Base-by-base conservation (phyloP, 345 rosid genomes). In the Balakata baccata region DNA sequence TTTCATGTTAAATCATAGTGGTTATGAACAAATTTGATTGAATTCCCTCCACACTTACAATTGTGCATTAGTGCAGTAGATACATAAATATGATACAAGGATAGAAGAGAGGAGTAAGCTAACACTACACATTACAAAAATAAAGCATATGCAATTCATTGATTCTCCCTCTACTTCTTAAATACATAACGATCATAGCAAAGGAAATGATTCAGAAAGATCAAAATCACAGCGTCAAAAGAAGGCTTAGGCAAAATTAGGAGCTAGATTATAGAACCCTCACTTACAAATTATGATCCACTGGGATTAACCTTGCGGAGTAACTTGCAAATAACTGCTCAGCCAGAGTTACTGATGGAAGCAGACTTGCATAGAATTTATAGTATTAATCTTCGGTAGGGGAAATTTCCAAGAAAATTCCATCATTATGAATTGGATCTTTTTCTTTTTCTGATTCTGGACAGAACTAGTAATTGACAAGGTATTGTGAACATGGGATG, bases 401-500 rank as follows among this genome's bases (percentile, higher is more conserved):
- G 23, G 67, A 66, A 77, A 72, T 60, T 78, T 72, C 77, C 59
- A 11, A 29, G 73, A 7, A 77, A 51, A 17, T 67, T 72, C 80
- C 61, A 34, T 38, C 22, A 20, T 51, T 47, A 61, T 61, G n/a
- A 41, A 41, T 23, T 25, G 66, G 43, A 4, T 57, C 16, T 7
- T n/a, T 41, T 6, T 11, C 16, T 60, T 51, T 29, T 22, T 63
- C 70, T n/a, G 34, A 12, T 29, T 46, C 17, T 25, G 67, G 64
- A 18, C 50, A 39, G 39, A 43, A 10, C 47, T 43, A 8, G 59
- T 1, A 41, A 34, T 45, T 22, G 50, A 8, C 38, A 18, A 29
- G 45, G 25, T 54, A 37, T 0, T 51, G 17, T 62, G 46, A 34
- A 70, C 6, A 12, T 13, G 43, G 46, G 52, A 34, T 7, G 22